Percentiles rank a stretch among this genome's conserved stretches.
phyloP scores from a whole-genome alignment of 2,329 filamentous ascomycete genomes.

The Diaporthe capsici region DNA sequence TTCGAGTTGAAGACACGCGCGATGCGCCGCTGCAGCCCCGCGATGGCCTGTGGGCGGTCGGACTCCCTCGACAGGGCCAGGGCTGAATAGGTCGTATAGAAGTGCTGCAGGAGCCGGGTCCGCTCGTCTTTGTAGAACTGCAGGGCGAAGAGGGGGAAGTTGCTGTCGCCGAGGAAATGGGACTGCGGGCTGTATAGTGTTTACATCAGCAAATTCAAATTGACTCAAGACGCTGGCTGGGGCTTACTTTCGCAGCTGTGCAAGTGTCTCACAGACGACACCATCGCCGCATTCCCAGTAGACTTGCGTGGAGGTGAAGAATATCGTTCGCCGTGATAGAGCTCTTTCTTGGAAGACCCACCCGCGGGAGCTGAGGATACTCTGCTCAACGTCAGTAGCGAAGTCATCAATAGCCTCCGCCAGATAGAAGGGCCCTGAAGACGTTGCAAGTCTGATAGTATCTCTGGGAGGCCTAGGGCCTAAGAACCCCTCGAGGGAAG shows the following conservation, averaged over 20 bases:
- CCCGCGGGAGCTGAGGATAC: constrained; percentile 51
- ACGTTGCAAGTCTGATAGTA: constrained; percentile 22
- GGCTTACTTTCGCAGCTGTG: constrained; percentile 51
- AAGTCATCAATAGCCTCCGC: constrained; percentile 52
- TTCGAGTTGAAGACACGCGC: background rate
- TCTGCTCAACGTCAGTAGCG: constrained; percentile 48
- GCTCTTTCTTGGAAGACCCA: constrained; percentile 58
- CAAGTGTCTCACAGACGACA: constrained; percentile 53
- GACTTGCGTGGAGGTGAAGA: constrained; percentile 52
- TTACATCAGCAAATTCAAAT: background rate
- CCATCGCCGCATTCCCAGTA: constrained; percentile 57
- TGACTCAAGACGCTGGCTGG: background rate
- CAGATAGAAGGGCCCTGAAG: constrained; percentile 44
- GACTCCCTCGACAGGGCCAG: background rate
- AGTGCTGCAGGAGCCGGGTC: background rate
- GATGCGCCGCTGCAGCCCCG: background rate
- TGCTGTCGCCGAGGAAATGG: background rate
- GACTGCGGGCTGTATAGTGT: background rate
- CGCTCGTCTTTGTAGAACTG: background rate
- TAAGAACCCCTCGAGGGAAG: constrained; percentile 45
- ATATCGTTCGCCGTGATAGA: constrained; percentile 53
- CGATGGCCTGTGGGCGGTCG: background rate
- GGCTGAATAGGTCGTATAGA: background rate
- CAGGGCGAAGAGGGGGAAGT: background rate
- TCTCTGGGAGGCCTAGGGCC: constrained; percentile 23